Evolutionary conservation across 2,329 filamentous ascomycete species (phyloP), one percentile per base, ranked within the genome.

Genomic region (Chaetothyriales sp.): DNA sequence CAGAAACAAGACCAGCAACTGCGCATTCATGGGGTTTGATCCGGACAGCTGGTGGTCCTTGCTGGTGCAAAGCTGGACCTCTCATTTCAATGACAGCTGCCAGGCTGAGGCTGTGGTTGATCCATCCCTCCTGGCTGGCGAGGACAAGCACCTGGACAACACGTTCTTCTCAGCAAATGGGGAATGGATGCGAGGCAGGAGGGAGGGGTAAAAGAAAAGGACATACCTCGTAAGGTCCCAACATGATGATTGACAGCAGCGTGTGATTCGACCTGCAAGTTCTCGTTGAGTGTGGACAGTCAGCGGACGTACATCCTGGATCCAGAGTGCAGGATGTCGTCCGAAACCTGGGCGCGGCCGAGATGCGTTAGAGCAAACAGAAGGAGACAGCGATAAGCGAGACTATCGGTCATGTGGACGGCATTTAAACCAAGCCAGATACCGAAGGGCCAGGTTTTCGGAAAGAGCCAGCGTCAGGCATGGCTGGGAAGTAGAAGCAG

Each of bases 1-100:
- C 7, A 33, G 29, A n/a, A 20, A 50, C 29, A 50, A 25, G 18
- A 40, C 48, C 18, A 50, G 4, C 20, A 50, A 50, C 33, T 50
- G 48, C 5, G 37, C 48, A 15, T 8, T 43, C 33, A 44, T 20
- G 20, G 37, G 28, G 5, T 20, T 18, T 10, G 33, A 13, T 8
- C 18, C 2, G 19, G 18, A 22, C 18, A 44, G 29, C 20, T 44
- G 37, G 33, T 13, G 44, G 18, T 18, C 37, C 37, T 18, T 43
- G n/a, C 18, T 44, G 18, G 48, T 44, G 44, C 9, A 18, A 15
- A 18, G 43, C 8, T 40, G 48, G 48, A 13, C 48, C 48, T 43
- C 29, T 10, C 19, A 44, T 44, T n/a, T 50, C 25, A 13, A 50
- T 43, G 8, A 50, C 19, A 2, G 18, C 20, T 10, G 22, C 48